These are phyloP conservation scores for Aotearoamyces nothofagi DNA, from an alignment of 2,329 filamentous ascomycete genomes.

Conservation along the genomic window DNA sequence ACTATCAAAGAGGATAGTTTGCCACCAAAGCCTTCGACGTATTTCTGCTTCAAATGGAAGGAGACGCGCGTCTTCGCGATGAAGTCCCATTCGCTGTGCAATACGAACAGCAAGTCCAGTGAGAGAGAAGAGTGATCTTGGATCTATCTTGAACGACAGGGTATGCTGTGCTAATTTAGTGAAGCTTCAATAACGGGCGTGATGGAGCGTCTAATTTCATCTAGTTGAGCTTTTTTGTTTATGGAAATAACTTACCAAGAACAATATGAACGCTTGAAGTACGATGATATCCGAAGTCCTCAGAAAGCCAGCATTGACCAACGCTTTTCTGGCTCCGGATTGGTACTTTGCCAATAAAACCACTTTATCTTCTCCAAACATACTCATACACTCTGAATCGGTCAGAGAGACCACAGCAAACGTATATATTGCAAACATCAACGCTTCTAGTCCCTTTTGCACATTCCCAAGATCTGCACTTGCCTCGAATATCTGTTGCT, in stretches of 20 bases:
- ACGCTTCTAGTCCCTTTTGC: slow-evolving; percentile 39
- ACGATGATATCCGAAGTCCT: slow-evolving; percentile 47
- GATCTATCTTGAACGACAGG: no score
- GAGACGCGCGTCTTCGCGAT: no score
- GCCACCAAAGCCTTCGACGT: no score
- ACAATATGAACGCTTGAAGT: slow-evolving; percentile 53
- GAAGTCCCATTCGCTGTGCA: no score
- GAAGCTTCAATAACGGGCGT: no score
- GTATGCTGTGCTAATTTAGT: no score
- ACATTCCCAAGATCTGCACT: slow-evolving; percentile 30
- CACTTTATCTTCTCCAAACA: slow-evolving; percentile 36
- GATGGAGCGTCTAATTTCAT: no score
- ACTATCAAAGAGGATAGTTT: no score
- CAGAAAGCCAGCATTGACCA: slow-evolving; percentile 51
- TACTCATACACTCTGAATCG: slow-evolving; percentile 33
- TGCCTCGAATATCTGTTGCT: slow-evolving; percentile 48
- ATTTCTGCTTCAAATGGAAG: no score
- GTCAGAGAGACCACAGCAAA: slow-evolving; percentile 42
- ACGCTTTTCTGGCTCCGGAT: slow-evolving; percentile 43
- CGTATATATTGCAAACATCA: slow-evolving; percentile 53
- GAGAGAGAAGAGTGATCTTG: no score
- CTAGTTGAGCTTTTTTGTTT: no score
- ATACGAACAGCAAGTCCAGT: no score
- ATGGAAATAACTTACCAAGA: slow-evolving; percentile 40
- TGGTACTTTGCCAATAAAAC: slow-evolving; percentile 37